Evolutionary conservation across 176 grass and related monocot species (phyloP).

Genomic region (Eremochloa ophiuroides): DNA sequence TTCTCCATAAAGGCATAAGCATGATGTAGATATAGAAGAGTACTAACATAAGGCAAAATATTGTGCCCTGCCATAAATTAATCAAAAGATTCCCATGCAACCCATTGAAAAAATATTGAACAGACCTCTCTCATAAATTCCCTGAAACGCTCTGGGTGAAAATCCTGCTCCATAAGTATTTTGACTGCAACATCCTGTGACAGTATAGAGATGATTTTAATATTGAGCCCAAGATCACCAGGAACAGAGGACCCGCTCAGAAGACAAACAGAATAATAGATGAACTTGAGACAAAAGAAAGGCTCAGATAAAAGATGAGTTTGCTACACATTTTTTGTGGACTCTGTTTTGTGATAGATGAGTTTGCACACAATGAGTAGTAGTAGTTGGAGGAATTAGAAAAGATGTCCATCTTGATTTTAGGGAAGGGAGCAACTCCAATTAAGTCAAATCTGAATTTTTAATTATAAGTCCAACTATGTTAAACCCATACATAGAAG

Average conservation of each 20-base stretch:
- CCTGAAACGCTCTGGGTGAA: conserved; percentile 73
- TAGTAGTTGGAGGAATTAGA: neutral
- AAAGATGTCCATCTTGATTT: neutral
- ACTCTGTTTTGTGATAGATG: neutral
- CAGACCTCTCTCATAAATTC: conserved; percentile 97
- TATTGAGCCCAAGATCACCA: neutral
- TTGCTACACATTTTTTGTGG: neutral
- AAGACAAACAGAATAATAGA: conserved; percentile 10
- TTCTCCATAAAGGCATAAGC: neutral
- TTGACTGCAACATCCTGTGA: conserved; percentile 95
- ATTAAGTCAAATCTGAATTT: neutral
- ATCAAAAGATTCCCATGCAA: neutral
- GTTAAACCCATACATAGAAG: neutral
- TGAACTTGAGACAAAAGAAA: neutral
- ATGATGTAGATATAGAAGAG: neutral
- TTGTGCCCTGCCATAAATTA: neutral
- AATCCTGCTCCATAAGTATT: conserved; percentile 99
- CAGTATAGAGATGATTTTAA: conserved; percentile 18
- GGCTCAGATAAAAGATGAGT: neutral
- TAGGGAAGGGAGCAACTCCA: neutral
- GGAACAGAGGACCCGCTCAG: neutral
- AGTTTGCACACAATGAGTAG: neutral
- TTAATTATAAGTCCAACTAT: neutral
- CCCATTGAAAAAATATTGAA: conserved; percentile 6
- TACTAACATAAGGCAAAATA: neutral